Percentiles rank a stretch among this genome's conserved stretches.
Evolutionary conservation across 371 early-diverging fungal species (phyloP).

Genomic region (Umbelopsis sp.): DNA sequence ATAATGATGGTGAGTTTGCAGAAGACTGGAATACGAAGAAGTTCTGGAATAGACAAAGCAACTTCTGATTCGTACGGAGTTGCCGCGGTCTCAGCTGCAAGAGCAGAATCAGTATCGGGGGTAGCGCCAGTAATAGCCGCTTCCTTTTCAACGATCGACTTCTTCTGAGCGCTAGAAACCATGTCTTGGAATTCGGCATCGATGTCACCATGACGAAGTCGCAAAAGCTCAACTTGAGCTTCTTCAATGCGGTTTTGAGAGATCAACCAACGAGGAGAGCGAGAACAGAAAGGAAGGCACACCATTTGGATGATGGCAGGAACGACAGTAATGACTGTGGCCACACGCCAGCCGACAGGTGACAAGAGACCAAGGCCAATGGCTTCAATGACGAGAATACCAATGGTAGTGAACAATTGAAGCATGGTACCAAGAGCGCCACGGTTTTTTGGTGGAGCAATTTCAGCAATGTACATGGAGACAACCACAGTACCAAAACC

Average conservation of each 20-base stretch:
- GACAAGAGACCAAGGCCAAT: constrained; percentile 61
- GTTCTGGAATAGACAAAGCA: constrained; percentile 34
- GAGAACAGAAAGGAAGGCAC: constrained; percentile 73
- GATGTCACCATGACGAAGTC: constrained; percentile 64
- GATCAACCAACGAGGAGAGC: constrained; percentile 77
- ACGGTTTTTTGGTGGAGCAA: constrained; percentile 73
- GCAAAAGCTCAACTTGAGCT: constrained; percentile 58
- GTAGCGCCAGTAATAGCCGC: not conserved
- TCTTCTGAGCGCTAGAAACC: constrained; percentile 39
- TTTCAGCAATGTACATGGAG: constrained; percentile 82
- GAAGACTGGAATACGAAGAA: constrained; percentile 40
- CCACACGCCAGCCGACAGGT: constrained; percentile 72
- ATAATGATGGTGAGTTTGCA: constrained; percentile 39
- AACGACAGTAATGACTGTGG: constrained; percentile 61
- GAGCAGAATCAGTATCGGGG: constrained; percentile 25
- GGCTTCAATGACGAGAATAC: constrained; percentile 70
- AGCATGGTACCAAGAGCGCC: constrained; percentile 75
- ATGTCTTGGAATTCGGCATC: constrained; percentile 68
- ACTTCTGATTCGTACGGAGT: constrained; percentile 33
- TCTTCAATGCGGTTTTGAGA: constrained; percentile 61
- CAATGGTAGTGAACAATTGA: constrained; percentile 81
- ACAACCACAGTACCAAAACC: constrained; percentile 82
- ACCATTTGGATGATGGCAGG: constrained; percentile 72
- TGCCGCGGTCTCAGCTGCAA: constrained; percentile 35
- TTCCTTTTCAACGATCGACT: constrained; percentile 19